Conservation (phyloP, 2,329 filamentous ascomycete species). For the Alternaria longipes region DNA sequence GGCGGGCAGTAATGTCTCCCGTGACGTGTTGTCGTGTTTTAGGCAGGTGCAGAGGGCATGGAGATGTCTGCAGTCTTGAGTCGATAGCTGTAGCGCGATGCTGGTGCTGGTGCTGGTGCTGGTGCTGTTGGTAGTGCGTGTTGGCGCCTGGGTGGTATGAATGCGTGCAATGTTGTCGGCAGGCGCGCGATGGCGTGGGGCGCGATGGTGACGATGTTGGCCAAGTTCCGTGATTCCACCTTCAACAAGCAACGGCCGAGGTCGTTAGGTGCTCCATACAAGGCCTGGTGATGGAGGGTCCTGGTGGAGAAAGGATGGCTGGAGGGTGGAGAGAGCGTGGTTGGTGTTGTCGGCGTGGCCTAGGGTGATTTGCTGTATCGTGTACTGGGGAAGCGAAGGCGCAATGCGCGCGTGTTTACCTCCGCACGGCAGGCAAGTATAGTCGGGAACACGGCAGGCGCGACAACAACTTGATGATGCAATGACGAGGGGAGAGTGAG, state of each 20-base stretch:
- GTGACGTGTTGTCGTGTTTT: slow-evolving; percentile 16
- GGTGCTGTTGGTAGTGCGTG: slow-evolving; percentile 20
- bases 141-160: slow-evolving; percentile 32
- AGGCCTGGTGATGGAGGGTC: slow-evolving; percentile 33
- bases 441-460: slow-evolving; percentile 25
- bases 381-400: slow-evolving; percentile 26
- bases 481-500: slow-evolving; percentile 21
- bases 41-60: slow-evolving; percentile 32
- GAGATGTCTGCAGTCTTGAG: slow-evolving; percentile 31
- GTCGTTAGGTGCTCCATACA: slow-evolving; percentile 46
- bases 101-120: no score
- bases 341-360: slow-evolving; percentile 30
- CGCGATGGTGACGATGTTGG: slow-evolving; percentile 20
- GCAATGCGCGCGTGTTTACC: slow-evolving; percentile 34
- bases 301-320: slow-evolving; percentile 22
- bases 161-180: slow-evolving; percentile 40
- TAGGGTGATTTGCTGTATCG: slow-evolving; percentile 37
- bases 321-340: slow-evolving; percentile 22
- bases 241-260: slow-evolving; percentile 45
- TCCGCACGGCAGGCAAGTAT: slow-evolving; percentile 25
- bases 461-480: slow-evolving; percentile 25
- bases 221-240: slow-evolving; percentile 31
- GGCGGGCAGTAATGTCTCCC: slow-evolving; percentile 20
- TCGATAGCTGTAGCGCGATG: slow-evolving; percentile 41
- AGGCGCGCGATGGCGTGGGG: slow-evolving; percentile 25